phyloP scores from a whole-genome alignment of 139 green algal genomes.

The Tetradesmus lagerheimii region DNA sequence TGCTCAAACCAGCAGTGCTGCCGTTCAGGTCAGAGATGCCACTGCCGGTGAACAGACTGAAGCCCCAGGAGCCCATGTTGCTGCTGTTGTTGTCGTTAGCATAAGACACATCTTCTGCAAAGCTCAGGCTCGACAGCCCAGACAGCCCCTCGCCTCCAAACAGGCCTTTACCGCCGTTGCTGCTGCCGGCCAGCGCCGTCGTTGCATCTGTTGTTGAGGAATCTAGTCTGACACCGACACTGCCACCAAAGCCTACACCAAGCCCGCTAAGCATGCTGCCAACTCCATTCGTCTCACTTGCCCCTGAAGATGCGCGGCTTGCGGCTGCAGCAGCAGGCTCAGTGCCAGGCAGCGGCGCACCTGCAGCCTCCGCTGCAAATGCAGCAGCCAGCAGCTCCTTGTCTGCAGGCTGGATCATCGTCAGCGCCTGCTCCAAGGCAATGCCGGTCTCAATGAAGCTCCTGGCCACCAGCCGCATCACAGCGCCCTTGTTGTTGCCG shows the following conservation, averaged over 20 bases:
- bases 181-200: neutral
- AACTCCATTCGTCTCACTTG: neutral
- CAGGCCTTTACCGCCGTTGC: neutral
- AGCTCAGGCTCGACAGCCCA: neutral
- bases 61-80: slow-evolving; percentile 21
- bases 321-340: neutral
- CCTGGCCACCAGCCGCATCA: slow-evolving; percentile 25
- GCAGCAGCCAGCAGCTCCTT: slow-evolving; percentile 17
- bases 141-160: neutral
- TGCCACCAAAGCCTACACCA: neutral
- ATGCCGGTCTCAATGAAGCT: slow-evolving; percentile 34
- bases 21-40: slow-evolving; percentile 4
- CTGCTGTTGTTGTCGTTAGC: neutral
- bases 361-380: neutral
- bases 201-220: neutral
- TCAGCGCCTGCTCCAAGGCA: neutral
- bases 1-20: neutral
- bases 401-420: slow-evolving; percentile 10
- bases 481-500: neutral
- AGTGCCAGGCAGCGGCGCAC: neutral
- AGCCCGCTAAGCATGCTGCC: neutral
- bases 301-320: neutral
- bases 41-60: slow-evolving; percentile 17
- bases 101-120: neutral
- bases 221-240: no score